phyloP scores from a whole-genome alignment of 305 asterid genomes.

The Fraxinus baroniana region DNA sequence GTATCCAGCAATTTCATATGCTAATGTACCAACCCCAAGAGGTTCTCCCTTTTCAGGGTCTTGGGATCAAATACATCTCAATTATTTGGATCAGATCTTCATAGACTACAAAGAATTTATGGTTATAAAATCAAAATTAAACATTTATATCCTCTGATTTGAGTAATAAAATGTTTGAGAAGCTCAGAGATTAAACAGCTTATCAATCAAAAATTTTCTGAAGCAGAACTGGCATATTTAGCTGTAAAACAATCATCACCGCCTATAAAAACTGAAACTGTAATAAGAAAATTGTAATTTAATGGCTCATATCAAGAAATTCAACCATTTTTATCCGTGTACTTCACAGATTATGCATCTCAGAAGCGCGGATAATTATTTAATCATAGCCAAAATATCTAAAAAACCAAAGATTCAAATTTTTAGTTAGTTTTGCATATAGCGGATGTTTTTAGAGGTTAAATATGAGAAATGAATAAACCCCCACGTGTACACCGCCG shows the following conservation, averaged over 20 bases:
- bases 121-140: background rate
- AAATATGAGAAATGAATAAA: slow-evolving; percentile 32
- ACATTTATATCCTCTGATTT: background rate
- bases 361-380: slow-evolving; percentile 63
- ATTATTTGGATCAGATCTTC: background rate
- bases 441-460: slow-evolving; percentile 57
- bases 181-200: background rate
- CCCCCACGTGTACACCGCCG: slow-evolving; percentile 61
- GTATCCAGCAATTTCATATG: background rate
- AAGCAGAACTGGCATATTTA: slow-evolving; percentile 23
- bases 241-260: slow-evolving; percentile 17
- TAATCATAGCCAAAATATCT: slow-evolving; percentile 29
- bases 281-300: background rate
- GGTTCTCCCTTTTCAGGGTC: slow-evolving; percentile 11
- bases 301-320: slow-evolving; percentile 57
- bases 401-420: background rate
- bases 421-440: background rate
- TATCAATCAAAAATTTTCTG: slow-evolving; percentile 6
- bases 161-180: background rate
- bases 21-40: slow-evolving; percentile 5
- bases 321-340: slow-evolving; percentile 42
- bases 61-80: slow-evolving; percentile 8
- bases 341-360: slow-evolving; percentile 46
- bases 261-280: background rate
- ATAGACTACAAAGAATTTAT: background rate